Conservation (phyloP, 2,329 filamentous ascomycete species). For the Falciphora oryzae region DNA sequence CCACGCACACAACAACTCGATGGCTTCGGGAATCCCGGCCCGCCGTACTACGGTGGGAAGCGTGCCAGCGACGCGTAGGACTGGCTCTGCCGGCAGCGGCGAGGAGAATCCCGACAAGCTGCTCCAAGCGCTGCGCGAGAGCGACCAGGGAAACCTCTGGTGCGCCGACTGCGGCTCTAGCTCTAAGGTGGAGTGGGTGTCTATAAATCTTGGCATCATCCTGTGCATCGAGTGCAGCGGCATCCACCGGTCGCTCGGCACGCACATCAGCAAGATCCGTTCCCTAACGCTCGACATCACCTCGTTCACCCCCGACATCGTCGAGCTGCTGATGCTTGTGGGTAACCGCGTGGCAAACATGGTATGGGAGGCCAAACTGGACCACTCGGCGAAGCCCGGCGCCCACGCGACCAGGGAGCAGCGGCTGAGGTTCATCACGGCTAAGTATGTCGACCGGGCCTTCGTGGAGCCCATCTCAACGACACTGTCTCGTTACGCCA, state of each 20-base stretch:
- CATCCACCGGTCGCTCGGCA: constrained; percentile 92
- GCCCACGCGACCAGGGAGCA: constrained; percentile 81
- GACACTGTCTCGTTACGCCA: constrained; percentile 68
- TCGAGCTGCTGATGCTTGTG: constrained; percentile 84
- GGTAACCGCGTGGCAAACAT: constrained; percentile 95
- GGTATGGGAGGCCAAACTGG: constrained; percentile 87
- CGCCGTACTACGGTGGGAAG: constrained; percentile 90
- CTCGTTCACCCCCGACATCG: constrained; percentile 94
- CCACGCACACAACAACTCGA: constrained; percentile 43
- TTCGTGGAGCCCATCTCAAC: constrained; percentile 75
- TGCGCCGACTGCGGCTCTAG: constrained; percentile 93
- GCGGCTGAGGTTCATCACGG: constrained; percentile 87
- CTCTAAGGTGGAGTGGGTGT: constrained; percentile 96
- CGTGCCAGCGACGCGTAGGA: constrained; percentile 63
- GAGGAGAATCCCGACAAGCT: constrained; percentile 83
- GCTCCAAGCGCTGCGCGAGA: constrained; percentile 79
- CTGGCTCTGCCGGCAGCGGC: constrained; percentile 54
- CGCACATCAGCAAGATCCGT: constrained; percentile 95
- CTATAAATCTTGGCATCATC: constrained; percentile 93
- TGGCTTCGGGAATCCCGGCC: constrained; percentile 52
- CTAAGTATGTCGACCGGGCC: constrained; percentile 82
- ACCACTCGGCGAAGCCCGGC: constrained; percentile 65
- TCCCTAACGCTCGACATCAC: constrained; percentile 93
- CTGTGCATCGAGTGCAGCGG: constrained; percentile 97
- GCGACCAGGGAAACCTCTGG: constrained; percentile 86